Percentiles rank a stretch among this genome's conserved stretches.
Conservation (phyloP, 768 basidiomycete genomes). For the Lentinula detonsa region DNA sequence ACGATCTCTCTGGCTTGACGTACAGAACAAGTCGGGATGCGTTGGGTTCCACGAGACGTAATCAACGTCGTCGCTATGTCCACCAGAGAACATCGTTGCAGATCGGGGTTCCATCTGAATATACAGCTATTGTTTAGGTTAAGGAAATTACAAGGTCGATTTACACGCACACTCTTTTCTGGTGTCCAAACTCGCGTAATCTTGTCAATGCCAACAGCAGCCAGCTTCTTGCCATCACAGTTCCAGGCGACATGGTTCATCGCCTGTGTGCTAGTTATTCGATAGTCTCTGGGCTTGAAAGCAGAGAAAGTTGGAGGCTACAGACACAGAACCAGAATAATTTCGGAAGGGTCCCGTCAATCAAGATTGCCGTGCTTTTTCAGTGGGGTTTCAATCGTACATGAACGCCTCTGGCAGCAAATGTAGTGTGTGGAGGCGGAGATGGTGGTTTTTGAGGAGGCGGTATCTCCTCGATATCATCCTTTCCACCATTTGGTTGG, state of each 20-base stretch:
- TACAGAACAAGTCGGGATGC: slow-evolving; percentile 77
- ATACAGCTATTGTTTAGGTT: not conserved
- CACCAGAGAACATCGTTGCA: slow-evolving; percentile 61
- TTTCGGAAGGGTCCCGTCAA: slow-evolving; percentile 1
- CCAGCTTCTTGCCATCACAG: slow-evolving; percentile 76
- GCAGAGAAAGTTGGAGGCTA: slow-evolving; percentile 78
- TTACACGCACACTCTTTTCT: slow-evolving; percentile 63
- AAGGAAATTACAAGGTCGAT: not conserved
- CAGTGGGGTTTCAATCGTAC: slow-evolving; percentile 37
- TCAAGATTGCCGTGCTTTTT: slow-evolving; percentile 1
- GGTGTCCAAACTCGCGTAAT: slow-evolving; percentile 71
- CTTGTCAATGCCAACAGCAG: slow-evolving; percentile 80
- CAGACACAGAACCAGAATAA: not conserved
- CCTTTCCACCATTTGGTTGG: slow-evolving; percentile 21
- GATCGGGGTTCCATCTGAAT: slow-evolving; percentile 64
- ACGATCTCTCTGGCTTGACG: slow-evolving; percentile 71
- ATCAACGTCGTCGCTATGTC: slow-evolving; percentile 76
- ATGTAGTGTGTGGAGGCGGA: slow-evolving; percentile 68
- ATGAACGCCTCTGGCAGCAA: slow-evolving; percentile 65
- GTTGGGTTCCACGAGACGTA: slow-evolving; percentile 82
- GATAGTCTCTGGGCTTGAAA: slow-evolving; percentile 71
- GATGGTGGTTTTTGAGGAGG: slow-evolving; percentile 59
- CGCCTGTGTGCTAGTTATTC: slow-evolving; percentile 54
- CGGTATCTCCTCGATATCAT: slow-evolving; percentile 55
- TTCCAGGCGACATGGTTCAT: slow-evolving; percentile 82